Conservation (phyloP, 177 flowering plant genomes). For the Vitis hybrid region DNA sequence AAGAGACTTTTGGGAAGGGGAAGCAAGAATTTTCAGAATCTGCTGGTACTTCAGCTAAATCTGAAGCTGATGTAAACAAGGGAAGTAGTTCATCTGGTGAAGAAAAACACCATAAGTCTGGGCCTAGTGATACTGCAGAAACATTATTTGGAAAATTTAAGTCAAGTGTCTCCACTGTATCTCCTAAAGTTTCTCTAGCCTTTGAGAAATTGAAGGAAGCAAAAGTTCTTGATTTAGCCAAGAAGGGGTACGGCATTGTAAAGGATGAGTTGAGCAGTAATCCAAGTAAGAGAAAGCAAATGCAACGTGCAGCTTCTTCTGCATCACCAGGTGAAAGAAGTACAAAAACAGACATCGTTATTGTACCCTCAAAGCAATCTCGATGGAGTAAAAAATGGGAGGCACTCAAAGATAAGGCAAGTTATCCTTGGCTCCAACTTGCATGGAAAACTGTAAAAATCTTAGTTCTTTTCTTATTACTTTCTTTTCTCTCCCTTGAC, state of each 20-base stretch:
- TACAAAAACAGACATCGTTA: conserved; percentile 68
- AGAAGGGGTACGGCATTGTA: conserved; percentile 72
- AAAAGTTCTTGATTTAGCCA: conserved; percentile 69
- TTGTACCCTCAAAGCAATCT: conserved; percentile 69
- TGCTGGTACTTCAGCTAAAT: conserved; percentile 24
- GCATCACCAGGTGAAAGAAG: conserved; percentile 63
- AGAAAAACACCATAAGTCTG: conserved; percentile 40
- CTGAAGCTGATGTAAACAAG: conserved; percentile 31
- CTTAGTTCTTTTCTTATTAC: background rate
- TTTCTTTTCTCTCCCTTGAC: conserved; percentile 5
- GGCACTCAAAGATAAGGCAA: conserved; percentile 69
- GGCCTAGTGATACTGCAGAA: conserved; percentile 38
- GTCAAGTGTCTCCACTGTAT: conserved; percentile 51
- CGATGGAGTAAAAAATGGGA: conserved; percentile 82
- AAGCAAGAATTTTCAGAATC: conserved; percentile 48
- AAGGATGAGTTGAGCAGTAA: conserved; percentile 83
- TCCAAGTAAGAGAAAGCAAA: conserved; percentile 57
- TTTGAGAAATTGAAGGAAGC: conserved; percentile 73
- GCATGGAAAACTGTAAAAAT: background rate
- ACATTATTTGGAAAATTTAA: conserved; percentile 57
- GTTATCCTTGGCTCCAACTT: background rate
- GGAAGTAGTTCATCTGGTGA: conserved; percentile 34
- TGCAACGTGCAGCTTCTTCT: conserved; percentile 50
- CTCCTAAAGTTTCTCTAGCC: conserved; percentile 55
- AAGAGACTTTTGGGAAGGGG: conserved; percentile 64